These are phyloP conservation scores for Cocos nucifera DNA, from an alignment of 176 grass and related monocot species.

Conservation along the genomic window DNA sequence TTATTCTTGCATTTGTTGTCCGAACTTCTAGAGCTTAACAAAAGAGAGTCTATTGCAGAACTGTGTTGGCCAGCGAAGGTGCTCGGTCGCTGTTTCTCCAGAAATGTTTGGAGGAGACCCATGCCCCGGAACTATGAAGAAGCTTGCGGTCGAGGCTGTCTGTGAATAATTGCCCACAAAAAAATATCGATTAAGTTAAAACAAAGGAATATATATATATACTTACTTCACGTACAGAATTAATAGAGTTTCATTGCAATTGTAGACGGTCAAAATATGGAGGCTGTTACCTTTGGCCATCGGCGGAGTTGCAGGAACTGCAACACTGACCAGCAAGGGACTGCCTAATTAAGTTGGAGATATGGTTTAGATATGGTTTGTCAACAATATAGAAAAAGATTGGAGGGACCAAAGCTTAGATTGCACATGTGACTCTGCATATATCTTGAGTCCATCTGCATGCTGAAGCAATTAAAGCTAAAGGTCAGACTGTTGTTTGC, in stretches of 20 bases:
- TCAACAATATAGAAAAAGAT: too few relatives aligned
- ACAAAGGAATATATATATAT: constrained; percentile 22
- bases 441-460: too few relatives aligned
- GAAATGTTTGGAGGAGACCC: too few relatives aligned
- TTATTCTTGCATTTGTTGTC: too few relatives aligned
- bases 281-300: constrained; percentile 15
- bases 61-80: neutral
- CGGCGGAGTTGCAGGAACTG: constrained; percentile 37
- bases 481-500: too few relatives aligned
- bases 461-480: too few relatives aligned
- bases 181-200: neutral
- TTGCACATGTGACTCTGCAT: too few relatives aligned
- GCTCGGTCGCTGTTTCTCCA: neutral
- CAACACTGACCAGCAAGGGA: constrained; percentile 3
- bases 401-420: too few relatives aligned
- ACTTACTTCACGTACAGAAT: neutral
- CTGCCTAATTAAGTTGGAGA: constrained; percentile 1
- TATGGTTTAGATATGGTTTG: too few relatives aligned
- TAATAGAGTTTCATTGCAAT: neutral
- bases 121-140: neutral
- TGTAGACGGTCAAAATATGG: constrained; percentile 7
- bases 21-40: neutral
- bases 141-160: neutral
- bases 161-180: constrained; percentile 23
- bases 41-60: neutral